phyloP scores from a whole-genome alignment of 768 basidiomycete genomes.

The Hirschioporus abietinus region DNA sequence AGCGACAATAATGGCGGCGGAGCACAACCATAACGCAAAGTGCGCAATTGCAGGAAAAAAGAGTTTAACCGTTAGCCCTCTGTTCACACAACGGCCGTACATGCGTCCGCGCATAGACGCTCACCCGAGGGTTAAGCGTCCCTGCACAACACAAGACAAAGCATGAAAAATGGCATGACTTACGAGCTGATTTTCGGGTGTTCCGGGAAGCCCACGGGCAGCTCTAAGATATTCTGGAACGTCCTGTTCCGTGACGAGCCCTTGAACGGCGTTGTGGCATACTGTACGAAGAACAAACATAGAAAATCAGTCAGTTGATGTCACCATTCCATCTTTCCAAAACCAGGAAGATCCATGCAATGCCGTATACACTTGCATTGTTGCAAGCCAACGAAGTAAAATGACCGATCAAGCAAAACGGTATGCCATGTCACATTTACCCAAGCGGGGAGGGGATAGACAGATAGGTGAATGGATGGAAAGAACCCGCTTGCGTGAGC shows the following conservation, averaged over 20 bases:
- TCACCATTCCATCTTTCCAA: not conserved
- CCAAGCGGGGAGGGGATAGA: no score
- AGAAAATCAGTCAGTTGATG: not conserved
- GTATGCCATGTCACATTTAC: not conserved
- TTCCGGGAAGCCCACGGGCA: conserved; percentile 85
- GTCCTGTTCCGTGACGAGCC: conserved; percentile 91
- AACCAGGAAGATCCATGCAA: not conserved
- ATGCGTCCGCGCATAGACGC: no score
- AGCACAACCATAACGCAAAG: not conserved
- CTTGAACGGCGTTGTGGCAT: conserved; percentile 98
- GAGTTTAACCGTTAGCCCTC: not conserved
- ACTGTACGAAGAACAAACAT: conserved; percentile 44
- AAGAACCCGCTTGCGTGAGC: not conserved
- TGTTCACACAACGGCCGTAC: not conserved
- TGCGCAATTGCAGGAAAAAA: not conserved
- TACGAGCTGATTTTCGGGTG: conserved; percentile 71
- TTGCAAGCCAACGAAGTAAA: not conserved
- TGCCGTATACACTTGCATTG: not conserved
- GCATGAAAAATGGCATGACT: conserved; percentile 24
- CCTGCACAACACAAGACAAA: not conserved
- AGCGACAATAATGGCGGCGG: not conserved
- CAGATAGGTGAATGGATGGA: not conserved
- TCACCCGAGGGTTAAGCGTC: no score
- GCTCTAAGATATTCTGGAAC: conserved; percentile 89
- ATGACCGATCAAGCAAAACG: not conserved